Percentiles rank a stretch among this genome's conserved stretches.
Evolutionary conservation across 169 alveolate genomes (phyloP).

Genomic region (Cryptosporidium meleagridis): DNA sequence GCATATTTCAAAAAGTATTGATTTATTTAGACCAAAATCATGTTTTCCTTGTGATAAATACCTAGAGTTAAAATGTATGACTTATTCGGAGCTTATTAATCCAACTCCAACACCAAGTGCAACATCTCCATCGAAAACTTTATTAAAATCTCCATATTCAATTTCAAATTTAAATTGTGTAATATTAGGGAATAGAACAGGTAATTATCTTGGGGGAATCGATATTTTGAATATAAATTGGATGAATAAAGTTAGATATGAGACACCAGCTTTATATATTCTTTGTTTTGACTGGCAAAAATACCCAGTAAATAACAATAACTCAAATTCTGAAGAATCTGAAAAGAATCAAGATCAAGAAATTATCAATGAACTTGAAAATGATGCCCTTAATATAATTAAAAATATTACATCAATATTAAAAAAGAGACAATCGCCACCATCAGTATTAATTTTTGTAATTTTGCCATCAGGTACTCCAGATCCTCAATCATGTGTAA

Average conservation of each 20-base stretch:
- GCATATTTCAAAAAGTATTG: constrained; percentile 1
- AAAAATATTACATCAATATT: constrained; percentile 14
- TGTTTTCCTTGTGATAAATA: constrained; percentile 22
- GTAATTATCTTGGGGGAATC: constrained; percentile 39
- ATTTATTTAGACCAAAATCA: constrained; percentile 39
- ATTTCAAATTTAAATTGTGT: constrained; percentile 22
- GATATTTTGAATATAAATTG: constrained; percentile 46
- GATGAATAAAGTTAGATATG: constrained; percentile 69
- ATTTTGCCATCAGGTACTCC: constrained; percentile 68
- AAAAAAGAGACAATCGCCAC: constrained; percentile 64
- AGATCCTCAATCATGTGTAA: constrained; percentile 69
- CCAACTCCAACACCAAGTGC: constrained; percentile 10
- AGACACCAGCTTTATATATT: constrained; percentile 69
- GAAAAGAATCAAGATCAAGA: constrained; percentile 6
- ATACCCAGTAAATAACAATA: constrained; percentile 6
- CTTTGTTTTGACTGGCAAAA: constrained; percentile 66
- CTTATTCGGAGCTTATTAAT: constrained; percentile 27
- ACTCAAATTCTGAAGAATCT: neutral
- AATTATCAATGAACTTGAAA: constrained; percentile 33
- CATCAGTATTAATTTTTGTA: constrained; percentile 66
- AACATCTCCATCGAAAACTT: constrained; percentile 39
- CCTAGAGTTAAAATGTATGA: constrained; percentile 37
- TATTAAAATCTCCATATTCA: constrained; percentile 8
- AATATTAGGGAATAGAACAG: constrained; percentile 18
- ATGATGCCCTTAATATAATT: constrained; percentile 34